Base-by-base conservation (phyloP, 495 filamentous ascomycete species). In the Amniculicola lignicola region DNA sequence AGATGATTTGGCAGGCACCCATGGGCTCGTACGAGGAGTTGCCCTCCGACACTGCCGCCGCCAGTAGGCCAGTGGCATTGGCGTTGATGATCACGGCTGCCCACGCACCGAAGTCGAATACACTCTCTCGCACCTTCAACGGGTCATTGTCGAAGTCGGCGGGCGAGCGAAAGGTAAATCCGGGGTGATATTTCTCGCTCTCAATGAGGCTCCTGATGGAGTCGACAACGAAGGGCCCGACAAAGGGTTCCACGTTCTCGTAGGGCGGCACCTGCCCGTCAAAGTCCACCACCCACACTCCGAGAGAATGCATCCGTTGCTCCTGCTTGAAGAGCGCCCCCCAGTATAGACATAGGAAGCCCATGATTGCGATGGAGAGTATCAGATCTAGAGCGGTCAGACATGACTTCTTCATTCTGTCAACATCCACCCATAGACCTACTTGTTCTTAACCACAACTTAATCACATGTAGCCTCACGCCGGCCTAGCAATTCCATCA, bases 261-360 rank as follows among this genome's bases (percentile, higher is more conserved):
- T 82, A 83, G 16, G 81, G 79, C 10, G 76, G 71, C 4, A 79
- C 68, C 51, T 77, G 70, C 10, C 75, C 77, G 59, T 87, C 84
- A 54, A 86, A 85, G 61, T 87, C 82, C 40, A 87, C 82, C 0
- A 87, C 77, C 64, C 72, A 79, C n/a, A 86, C 73, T 2, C 68
- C 72, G 12, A 87, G 70, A 0, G 64, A 62, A 0, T 68, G 67
- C 18, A 75, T 61, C 16, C 80, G 82, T 19, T 72, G 40, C 38
- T 81, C 71, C 19, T 77, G 73, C 31, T 69, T 57, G 61, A 69
- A 82, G 21, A 84, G 72, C 3, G 76, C 77, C 0, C 72, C 82
- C 83, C 84, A 86, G 71, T 80, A 85, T 1, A 85, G 43, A 2
- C 79, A 80, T 3, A 86, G 62, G 22, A 84, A 74, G 14, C 24